A percentile compares a stretch with the other conserved stretches of the same genome.
Evolutionary conservation across 2,329 filamentous ascomycete species (phyloP).

Genomic region (Alternaria ethzedia): DNA sequence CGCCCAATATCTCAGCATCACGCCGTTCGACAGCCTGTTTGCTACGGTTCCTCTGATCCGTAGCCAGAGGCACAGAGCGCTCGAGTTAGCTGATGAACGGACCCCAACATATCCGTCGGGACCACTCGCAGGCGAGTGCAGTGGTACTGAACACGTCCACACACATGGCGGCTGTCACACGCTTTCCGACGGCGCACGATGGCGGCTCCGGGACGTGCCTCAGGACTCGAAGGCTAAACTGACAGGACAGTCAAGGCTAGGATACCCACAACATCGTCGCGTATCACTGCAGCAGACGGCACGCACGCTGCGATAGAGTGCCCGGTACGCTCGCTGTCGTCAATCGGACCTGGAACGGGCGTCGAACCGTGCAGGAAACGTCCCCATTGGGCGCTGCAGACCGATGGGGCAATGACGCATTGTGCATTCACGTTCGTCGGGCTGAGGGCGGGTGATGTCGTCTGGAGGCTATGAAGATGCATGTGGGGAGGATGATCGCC

Average conservation of each 20-base stretch:
- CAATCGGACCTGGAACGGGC: conserved; percentile 7
- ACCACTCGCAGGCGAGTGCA: conserved; percentile 15
- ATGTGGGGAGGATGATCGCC: conserved; percentile 37
- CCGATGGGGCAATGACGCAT: conserved; percentile 2
- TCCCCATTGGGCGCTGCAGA: conserved; percentile 2
- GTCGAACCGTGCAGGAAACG: not conserved
- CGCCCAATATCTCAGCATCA: conserved; percentile 35
- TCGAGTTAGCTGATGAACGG: conserved; percentile 6
- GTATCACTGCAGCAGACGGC: conserved; percentile 35
- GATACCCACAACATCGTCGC: conserved; percentile 27
- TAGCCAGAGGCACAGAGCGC: conserved; percentile 14
- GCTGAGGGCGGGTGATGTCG: conserved; percentile 22
- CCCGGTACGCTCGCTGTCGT: not conserved
- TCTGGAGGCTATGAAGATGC: conserved; percentile 21
- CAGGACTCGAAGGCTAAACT: conserved; percentile 28
- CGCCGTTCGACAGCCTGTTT: conserved; percentile 21
- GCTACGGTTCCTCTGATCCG: conserved; percentile 37
- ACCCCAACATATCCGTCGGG: conserved; percentile 13
- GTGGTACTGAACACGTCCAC: conserved; percentile 37
- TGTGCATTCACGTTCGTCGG: conserved; percentile 9
- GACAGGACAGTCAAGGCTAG: conserved; percentile 27
- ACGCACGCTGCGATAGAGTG: conserved; percentile 2
- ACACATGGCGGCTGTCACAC: conserved; percentile 42
- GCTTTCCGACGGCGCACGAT: conserved; percentile 12
- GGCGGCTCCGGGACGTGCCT: conserved; percentile 23